Evolutionary conservation across 106 monocot species (phyloP), one percentile per base, ranked within the genome.

Genomic region (Phalaenopsis aphrodite): DNA sequence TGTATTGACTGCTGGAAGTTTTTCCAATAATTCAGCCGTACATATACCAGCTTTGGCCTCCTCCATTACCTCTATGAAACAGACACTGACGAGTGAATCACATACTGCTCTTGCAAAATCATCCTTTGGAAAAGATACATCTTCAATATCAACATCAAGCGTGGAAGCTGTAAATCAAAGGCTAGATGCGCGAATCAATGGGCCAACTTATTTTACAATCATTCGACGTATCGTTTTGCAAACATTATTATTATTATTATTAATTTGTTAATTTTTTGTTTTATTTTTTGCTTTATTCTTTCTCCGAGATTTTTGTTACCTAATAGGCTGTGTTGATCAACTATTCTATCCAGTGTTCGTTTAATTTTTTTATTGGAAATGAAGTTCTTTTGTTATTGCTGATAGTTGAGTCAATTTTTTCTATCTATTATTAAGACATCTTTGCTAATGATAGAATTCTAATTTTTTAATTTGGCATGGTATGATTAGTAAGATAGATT

Each of bases 131-230:
- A 81, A 57, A 2, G 76, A 65, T 76, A 42, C 79, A 77, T 38
- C 69, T 61, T 80, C 55, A 21, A 14, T 52, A 14, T 10, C 45
- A 67, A n/a, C 45, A 16, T 43, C 78, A 75, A 75, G 18, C 55
- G 12, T 79, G 23, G 85, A 82, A 79, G 64, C 78, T 41, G 67
- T 47, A 68, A 80, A 85, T 77, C 82, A 77, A 43, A 83, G 83
- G 82, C 65, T 79, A 43, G 87, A 89, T 87, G 64, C 48, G 41
- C 83, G 47, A 56, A 19, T 83, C 55, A 71, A 75, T 81, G 87
- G 85, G 18, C 56, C 83, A 77, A 18, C 77, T 72, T 84, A 81
- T 81, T 42, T 65, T 36, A 67, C 87, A 41, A 83, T 84, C 49
- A 76, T 67, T 74, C 81, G 79, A 86, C 84, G 88, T 91, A 77